Conservation (phyloP, 2,329 filamentous ascomycete species). For the Tympanopsis confertula region DNA sequence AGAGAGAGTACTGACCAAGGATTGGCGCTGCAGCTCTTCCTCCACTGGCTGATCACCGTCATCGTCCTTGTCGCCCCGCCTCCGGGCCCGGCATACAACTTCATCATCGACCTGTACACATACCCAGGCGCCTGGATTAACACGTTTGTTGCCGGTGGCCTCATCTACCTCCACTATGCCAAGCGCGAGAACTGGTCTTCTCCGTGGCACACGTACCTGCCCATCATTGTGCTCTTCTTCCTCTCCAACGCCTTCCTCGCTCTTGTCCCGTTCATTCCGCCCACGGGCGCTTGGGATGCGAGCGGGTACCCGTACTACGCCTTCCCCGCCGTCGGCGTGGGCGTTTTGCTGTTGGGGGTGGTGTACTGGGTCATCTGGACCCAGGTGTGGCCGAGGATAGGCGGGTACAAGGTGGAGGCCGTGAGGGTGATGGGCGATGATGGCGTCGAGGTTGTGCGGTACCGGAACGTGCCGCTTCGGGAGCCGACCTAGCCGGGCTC, state of each 20-base stretch:
- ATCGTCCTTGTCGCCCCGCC: slow-evolving; percentile 57
- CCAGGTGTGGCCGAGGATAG: slow-evolving; percentile 32
- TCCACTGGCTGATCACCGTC: slow-evolving; percentile 55
- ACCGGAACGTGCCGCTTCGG: slow-evolving; percentile 25
- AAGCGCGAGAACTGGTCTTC: slow-evolving; percentile 39
- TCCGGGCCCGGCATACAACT: slow-evolving; percentile 58
- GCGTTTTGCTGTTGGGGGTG: slow-evolving; percentile 34
- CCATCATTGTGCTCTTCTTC: slow-evolving; percentile 33
- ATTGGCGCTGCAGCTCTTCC: slow-evolving; percentile 29
- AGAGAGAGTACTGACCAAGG: not conserved
- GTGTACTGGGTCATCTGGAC: slow-evolving; percentile 42
- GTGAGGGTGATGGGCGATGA: slow-evolving; percentile 26
- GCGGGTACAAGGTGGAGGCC: slow-evolving; percentile 35
- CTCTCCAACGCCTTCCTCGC: slow-evolving; percentile 38
- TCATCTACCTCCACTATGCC: slow-evolving; percentile 36
- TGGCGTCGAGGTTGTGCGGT: slow-evolving; percentile 26
- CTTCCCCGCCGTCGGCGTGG: slow-evolving; percentile 41
- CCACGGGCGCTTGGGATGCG: slow-evolving; percentile 29
- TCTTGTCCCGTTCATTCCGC: slow-evolving; percentile 42
- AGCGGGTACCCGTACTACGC: slow-evolving; percentile 43
- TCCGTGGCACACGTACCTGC: slow-evolving; percentile 36
- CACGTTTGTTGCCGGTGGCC: slow-evolving; percentile 33
- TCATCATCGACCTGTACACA: slow-evolving; percentile 43
- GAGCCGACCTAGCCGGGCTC: too few species aligned
- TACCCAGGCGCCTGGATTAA: slow-evolving; percentile 44